phyloP scores from a whole-genome alignment of 2,329 filamentous ascomycete species.

The Talaromyces sp. region DNA sequence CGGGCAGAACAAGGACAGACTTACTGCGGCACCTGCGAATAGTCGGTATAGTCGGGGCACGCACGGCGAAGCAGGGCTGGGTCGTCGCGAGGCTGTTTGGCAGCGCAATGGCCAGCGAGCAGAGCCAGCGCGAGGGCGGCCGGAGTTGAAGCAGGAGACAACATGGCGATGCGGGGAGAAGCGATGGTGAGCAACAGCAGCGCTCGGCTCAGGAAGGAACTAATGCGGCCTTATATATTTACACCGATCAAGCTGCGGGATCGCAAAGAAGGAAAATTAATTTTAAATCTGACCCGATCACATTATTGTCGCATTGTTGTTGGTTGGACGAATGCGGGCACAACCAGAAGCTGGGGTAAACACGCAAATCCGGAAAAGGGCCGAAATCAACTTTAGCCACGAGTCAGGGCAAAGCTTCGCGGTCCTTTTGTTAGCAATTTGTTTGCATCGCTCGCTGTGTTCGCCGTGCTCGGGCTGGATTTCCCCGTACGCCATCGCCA shows the following conservation, averaged over 20 bases:
- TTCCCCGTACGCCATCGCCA: neutral
- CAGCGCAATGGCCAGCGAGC: slow-evolving; percentile 4
- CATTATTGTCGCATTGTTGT: neutral
- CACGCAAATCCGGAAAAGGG: neutral
- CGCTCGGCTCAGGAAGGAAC: neutral
- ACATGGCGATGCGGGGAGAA: neutral
- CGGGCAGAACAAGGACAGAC: slow-evolving; percentile 17
- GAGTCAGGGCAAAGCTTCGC: neutral
- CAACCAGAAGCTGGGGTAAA: neutral
- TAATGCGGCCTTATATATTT: neutral
- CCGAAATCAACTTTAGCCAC: neutral
- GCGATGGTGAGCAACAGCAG: neutral
- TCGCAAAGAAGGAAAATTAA: neutral
- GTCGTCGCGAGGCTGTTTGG: slow-evolving; percentile 16
- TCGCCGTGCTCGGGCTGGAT: neutral
- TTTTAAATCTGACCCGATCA: neutral
- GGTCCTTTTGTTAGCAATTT: neutral
- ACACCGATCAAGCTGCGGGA: too few relatives aligned
- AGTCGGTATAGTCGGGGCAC: slow-evolving; percentile 63
- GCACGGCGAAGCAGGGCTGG: slow-evolving; percentile 34
- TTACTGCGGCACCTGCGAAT: slow-evolving; percentile 57
- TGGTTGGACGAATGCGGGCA: neutral
- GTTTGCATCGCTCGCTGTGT: neutral
- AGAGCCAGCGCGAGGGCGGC: slow-evolving; percentile 8
- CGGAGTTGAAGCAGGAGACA: slow-evolving; percentile 7